Base-by-base conservation (phyloP, 345 rosid genomes). In the Alliaria petiolata region DNA sequence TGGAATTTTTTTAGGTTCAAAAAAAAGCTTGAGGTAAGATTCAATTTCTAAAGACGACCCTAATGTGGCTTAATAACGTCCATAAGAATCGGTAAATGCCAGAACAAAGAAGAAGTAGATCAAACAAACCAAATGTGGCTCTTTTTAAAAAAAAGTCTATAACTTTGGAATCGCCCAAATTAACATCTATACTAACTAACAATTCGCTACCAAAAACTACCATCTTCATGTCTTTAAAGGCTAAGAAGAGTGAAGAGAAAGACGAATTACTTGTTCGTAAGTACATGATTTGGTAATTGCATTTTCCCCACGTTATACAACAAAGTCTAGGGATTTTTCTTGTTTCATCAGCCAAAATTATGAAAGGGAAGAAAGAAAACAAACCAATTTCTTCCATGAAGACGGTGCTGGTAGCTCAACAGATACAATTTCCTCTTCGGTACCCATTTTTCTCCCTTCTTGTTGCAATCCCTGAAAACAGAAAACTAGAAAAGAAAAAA, bases 361-460 rank as follows among this genome's bases (percentile, higher is more conserved):
- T 6, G 2, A n/a, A 59, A 52, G 4, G 17, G 19, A 62, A 11
- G 53, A 4, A 61, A 12, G 46, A 44, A 60, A 20, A 75, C 60
- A 61, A 53, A 89, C 96, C 96, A 89, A 33, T 79, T 89, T 89
- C 78, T 85, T 89, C 93, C 93, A 89, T 64, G 91, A 71, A 81
- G 89, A 75, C 73, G 91, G 96, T 58, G 91, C 89, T 10, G 93
- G 85, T 16, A 89, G 88, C 86, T 86, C 91, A 70, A 89, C 83
- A 71, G 85, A 79, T 54, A 83, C 60, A 76, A 67, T 79, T 69
- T 86, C 89, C 70, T 83, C 86, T 46, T 72, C 81, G 36, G 73
- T 71, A 60, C 76, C 86, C 88, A 83, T 83, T 16, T 62, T 38
- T 50, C 58, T n/a, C 19, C 15, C 8, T 46, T 15, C 50, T 10